Percentiles rank a stretch among this genome's conserved stretches.
Evolutionary conservation across 306 rosid species (phyloP).

Genomic region (Cucurbita argyrosperma): DNA sequence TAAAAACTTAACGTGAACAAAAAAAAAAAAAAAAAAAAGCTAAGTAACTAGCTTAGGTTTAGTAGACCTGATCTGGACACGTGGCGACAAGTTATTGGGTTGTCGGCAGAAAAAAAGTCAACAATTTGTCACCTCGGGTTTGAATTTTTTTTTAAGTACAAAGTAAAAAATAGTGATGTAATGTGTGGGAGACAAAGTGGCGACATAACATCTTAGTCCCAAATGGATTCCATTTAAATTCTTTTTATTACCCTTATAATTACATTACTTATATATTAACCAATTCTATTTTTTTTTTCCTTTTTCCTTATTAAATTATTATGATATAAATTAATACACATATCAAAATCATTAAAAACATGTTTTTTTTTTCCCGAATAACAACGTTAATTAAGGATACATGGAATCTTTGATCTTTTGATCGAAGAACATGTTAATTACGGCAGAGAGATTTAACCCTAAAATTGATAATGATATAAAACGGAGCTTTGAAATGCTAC

Average conservation of each 20-base stretch:
- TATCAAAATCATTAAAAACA: too few species aligned
- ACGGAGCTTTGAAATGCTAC: neutral
- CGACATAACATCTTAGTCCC: slow-evolving; percentile 4
- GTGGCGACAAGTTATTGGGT: neutral
- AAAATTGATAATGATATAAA: too few species aligned
- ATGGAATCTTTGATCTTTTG: too few species aligned
- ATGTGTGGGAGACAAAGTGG: slow-evolving; percentile 10
- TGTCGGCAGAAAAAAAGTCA: slow-evolving; percentile 2
- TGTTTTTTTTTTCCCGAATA: too few species aligned
- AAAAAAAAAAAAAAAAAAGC: too few species aligned
- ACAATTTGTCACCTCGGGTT: neutral
- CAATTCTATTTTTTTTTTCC: neutral
- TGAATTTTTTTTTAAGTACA: neutral
- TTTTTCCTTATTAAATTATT: too few species aligned
- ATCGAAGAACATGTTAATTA: too few species aligned
- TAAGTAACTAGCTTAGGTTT: neutral
- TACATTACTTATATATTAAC: neutral
- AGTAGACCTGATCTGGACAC: neutral
- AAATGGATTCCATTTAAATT: neutral
- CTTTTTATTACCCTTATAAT: neutral
- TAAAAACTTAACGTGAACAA: too few species aligned
- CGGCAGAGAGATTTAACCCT: too few species aligned
- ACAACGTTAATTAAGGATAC: too few species aligned
- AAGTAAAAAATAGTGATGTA: neutral
- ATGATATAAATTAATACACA: too few species aligned